A percentile compares a stretch with the other conserved stretches of the same genome.
Evolutionary conservation across 345 rosid species (phyloP).

Genomic region (Triadica sebifera): DNA sequence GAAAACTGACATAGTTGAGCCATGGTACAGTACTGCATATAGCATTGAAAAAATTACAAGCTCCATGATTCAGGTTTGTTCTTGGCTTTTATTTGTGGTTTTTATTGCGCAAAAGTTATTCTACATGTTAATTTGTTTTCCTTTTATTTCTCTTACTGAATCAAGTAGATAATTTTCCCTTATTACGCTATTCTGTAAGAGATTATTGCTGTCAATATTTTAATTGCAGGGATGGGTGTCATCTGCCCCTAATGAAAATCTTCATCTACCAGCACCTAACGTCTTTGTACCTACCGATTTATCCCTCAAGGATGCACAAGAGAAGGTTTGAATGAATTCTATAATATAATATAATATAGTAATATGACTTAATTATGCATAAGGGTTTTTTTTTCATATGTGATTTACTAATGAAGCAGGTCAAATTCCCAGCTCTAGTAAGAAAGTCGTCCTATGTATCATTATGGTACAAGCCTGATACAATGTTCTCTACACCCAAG

Average conservation of each 20-base stretch:
- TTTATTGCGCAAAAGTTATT: background rate
- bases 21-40: conserved; percentile 88
- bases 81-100: conserved; percentile 11
- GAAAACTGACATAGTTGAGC: conserved; percentile 66
- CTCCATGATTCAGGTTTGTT: conserved; percentile 61
- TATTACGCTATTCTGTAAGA: conserved; percentile 2
- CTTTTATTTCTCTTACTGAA: background rate
- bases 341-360: background rate
- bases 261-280: conserved; percentile 70
- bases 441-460: conserved; percentile 62
- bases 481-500: conserved; percentile 75
- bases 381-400: conserved; percentile 18
- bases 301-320: conserved; percentile 54
- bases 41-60: conserved; percentile 55
- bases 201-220: background rate
- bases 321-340: conserved; percentile 45
- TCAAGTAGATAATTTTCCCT: background rate
- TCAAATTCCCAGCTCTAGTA: conserved; percentile 49
- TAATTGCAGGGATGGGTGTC: conserved; percentile 72
- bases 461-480: conserved; percentile 86
- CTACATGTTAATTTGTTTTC: background rate
- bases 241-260: conserved; percentile 56
- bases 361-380: background rate
- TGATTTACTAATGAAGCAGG: conserved; percentile 44
- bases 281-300: conserved; percentile 79